These are phyloP conservation scores for Rhodotorula sp. DNA, from an alignment of 1,284 basidiomycete genomes.

Conservation along the genomic window DNA sequence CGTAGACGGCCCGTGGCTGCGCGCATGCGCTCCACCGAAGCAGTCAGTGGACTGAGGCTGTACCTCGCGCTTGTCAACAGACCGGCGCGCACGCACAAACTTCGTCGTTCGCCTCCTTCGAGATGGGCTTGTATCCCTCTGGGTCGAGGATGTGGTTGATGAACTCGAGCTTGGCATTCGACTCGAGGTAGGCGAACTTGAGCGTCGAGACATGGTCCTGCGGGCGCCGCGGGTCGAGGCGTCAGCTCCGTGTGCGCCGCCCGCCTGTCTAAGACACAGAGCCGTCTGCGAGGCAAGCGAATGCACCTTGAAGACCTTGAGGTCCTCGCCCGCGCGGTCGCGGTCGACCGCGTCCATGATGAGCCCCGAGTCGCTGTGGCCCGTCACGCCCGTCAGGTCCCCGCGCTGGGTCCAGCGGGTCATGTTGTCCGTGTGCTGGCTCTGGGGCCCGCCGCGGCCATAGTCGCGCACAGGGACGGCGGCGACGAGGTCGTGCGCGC, in stretches of 20 bases:
- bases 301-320: slow-evolving; percentile 39
- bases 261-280: not conserved
- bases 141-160: slow-evolving; percentile 24
- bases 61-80: no score
- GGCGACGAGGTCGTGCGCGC: slow-evolving; percentile 18
- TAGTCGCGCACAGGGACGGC: slow-evolving; percentile 19
- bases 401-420: slow-evolving; percentile 26
- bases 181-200: slow-evolving; percentile 43
- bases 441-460: not conserved
- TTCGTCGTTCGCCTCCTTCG: slow-evolving; percentile 27
- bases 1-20: not conserved
- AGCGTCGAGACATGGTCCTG: slow-evolving; percentile 40
- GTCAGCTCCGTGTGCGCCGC: not conserved
- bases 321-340: slow-evolving; percentile 25
- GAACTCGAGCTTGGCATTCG: slow-evolving; percentile 37
- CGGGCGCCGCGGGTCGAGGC: not conserved
- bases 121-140: slow-evolving; percentile 20
- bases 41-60: not conserved
- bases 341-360: slow-evolving; percentile 33
- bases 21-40: not conserved
- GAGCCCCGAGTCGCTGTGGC: slow-evolving; percentile 26
- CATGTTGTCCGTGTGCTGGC: slow-evolving; percentile 24
- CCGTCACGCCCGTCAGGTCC: slow-evolving; percentile 23
- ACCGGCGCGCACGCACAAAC: slow-evolving; percentile 11
- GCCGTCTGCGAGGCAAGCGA: no score